Percentiles rank a stretch among this genome's conserved stretches.
Evolutionary conservation across 371 early-diverging fungal genomes (phyloP).

Genomic region (Coemansia sp.): DNA sequence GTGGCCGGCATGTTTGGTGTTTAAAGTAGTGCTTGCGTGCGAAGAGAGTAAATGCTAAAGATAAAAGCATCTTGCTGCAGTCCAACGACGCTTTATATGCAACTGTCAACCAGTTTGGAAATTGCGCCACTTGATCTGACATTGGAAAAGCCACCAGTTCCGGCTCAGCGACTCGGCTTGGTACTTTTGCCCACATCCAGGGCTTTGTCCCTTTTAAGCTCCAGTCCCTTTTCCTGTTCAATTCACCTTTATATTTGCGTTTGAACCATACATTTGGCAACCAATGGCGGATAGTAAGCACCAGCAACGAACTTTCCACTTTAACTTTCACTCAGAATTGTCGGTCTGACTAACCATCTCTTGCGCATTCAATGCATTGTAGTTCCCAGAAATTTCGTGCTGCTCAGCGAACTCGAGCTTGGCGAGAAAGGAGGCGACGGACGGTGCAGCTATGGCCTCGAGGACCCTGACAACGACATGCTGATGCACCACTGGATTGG

Average conservation of each 20-base stretch:
- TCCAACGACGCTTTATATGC: neutral
- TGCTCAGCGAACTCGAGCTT: conserved; percentile 95
- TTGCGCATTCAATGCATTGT: conserved; percentile 5
- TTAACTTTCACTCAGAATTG: too few species aligned
- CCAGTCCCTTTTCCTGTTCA: neutral
- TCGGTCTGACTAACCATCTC: neutral
- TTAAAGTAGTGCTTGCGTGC: neutral
- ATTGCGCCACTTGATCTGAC: too few species aligned
- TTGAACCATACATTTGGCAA: neutral
- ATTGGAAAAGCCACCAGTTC: neutral
- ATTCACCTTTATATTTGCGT: neutral
- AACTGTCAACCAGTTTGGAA: neutral
- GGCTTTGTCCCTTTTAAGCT: neutral
- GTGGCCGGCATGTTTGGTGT: neutral
- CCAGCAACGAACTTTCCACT: neutral
- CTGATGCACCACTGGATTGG: conserved; percentile 90
- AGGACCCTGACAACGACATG: conserved; percentile 69
- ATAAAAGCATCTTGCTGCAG: neutral
- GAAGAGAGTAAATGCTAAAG: neutral
- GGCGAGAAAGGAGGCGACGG: conserved; percentile 98
- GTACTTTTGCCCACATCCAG: neutral
- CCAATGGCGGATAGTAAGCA: conserved; percentile 8
- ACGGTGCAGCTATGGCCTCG: conserved; percentile 89
- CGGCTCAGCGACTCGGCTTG: conserved; percentile 2
- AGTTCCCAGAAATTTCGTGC: conserved; percentile 93